Evolutionary conservation across 2,329 filamentous ascomycete species (phyloP), one percentile per base, ranked within the genome.

Genomic region (Remersonia thermophila): DNA sequence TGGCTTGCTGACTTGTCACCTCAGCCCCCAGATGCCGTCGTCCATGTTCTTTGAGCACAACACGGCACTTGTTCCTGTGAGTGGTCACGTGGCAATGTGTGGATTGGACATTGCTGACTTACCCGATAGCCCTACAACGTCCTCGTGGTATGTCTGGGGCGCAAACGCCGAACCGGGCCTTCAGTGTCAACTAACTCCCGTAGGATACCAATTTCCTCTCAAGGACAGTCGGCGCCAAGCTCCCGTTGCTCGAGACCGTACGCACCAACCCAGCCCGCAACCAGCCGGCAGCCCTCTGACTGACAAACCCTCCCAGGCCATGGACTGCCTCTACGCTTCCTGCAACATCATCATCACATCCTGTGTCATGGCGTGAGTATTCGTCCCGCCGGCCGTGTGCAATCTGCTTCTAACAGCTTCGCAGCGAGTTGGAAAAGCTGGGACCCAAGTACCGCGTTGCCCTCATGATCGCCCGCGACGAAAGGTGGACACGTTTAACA

Each of bases 261-360:
- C 62, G 84, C n/a, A n/a, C n/a, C n/a, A n/a, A n/a, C n/a, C n/a
- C n/a, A n/a, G n/a, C n/a, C n/a, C n/a, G n/a, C n/a, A n/a, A n/a
- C n/a, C n/a, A n/a, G n/a, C n/a, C n/a, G n/a, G n/a, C n/a, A n/a
- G n/a, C n/a, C n/a, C n/a, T n/a, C n/a, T n/a, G n/a, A n/a, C n/a
- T n/a, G n/a, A n/a, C 32, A 32, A 35, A 47, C 36, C 3, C 28
- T 4, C n/a, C 33, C 29, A 47, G 44, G 29, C 87, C 66, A 94
- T 95, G 84, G 86, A 95, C 57, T 82, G 83, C 36, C 70, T 98
- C 4, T 93, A 87, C 56, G 89, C 89, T 13, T 93, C 93, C 52
- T 91, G 83, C 56, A 84, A 78, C 15, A 85, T 86, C 13, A 80
- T 91, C 46, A 86, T 96, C 47, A 94, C 86, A 2, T 73, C 75